These are phyloP conservation scores for Bacidia gigantensis DNA, from an alignment of 495 filamentous ascomycete species.

Conservation along the genomic window DNA sequence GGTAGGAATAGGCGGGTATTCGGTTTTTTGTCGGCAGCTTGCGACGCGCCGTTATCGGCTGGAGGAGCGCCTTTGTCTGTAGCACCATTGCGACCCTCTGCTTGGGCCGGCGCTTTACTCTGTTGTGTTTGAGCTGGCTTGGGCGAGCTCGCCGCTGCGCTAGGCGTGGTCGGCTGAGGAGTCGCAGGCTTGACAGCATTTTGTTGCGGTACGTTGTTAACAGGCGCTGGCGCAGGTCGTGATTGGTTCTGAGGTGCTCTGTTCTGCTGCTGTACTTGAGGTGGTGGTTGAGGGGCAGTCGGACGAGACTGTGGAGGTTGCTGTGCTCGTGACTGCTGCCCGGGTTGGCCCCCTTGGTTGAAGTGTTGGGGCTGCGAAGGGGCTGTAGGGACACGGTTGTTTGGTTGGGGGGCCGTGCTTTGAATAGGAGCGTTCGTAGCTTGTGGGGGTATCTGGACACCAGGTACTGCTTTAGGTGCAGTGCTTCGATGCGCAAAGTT, in stretches of 20 bases:
- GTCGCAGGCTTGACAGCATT: conserved; percentile 37
- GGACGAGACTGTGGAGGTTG: conserved; percentile 18
- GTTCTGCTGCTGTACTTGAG: conserved; percentile 25
- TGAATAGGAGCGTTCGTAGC: conserved; percentile 17
- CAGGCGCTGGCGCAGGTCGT: conserved; percentile 32
- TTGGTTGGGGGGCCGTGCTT: conserved; percentile 17
- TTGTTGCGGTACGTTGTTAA: conserved; percentile 36
- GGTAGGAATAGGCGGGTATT: conserved; percentile 74
- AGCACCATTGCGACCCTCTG: conserved; percentile 11
- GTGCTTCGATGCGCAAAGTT: conserved; percentile 87
- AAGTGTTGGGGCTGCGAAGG: conserved; percentile 20
- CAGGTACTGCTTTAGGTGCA: conserved; percentile 33
- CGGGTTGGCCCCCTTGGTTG: conserved; percentile 24
- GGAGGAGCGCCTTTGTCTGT: conserved; percentile 16
- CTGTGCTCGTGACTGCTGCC: conserved; percentile 24
- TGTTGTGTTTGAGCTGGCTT: conserved; percentile 14
- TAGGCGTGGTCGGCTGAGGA: conserved; percentile 33
- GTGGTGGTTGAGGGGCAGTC: conserved; percentile 23
- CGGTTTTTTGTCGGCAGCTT: conserved; percentile 37
- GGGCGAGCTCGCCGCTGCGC: conserved; percentile 15
- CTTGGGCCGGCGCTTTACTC: conserved; percentile 23
- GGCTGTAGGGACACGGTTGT: conserved; percentile 19
- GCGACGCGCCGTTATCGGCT: conserved; percentile 24
- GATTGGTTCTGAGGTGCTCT: conserved; percentile 26
- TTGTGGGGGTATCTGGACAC: conserved; percentile 21